These are phyloP conservation scores for Acacia crassicarpa DNA, from an alignment of 306 rosid species.

Conservation along the genomic window DNA sequence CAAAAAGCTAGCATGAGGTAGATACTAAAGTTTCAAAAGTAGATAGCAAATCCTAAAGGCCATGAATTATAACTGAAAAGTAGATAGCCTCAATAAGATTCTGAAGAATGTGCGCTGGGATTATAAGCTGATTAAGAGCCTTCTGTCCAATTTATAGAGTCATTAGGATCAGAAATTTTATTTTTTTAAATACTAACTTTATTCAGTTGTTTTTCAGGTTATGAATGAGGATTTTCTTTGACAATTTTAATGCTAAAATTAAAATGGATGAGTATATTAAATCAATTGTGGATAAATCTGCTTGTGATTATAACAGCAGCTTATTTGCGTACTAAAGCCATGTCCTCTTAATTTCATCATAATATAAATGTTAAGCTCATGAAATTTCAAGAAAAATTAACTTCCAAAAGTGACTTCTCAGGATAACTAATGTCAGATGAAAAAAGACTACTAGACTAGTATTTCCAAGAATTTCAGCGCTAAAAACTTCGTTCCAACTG, in stretches of 20 bases:
- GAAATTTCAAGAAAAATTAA: slow-evolving; percentile 43
- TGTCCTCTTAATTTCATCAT: slow-evolving; percentile 13
- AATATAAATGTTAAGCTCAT: neutral
- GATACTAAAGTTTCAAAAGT: too few species aligned
- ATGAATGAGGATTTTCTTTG: too few species aligned
- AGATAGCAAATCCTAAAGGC: too few species aligned
- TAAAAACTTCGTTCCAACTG: slow-evolving; percentile 65
- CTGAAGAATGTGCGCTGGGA: too few species aligned
- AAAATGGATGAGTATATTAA: slow-evolving; percentile 23
- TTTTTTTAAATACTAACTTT: too few species aligned
- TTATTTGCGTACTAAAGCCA: slow-evolving; percentile 14
- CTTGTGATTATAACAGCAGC: neutral
- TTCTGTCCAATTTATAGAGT: too few species aligned
- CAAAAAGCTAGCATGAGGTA: too few species aligned
- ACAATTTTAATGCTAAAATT: slow-evolving; percentile 24
- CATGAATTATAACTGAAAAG: too few species aligned
- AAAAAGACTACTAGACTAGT: slow-evolving; percentile 69
- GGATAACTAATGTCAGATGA: slow-evolving; percentile 60
- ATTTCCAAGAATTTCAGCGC: slow-evolving; percentile 92
- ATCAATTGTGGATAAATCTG: neutral
- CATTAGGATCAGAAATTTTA: too few species aligned
- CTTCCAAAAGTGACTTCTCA: slow-evolving; percentile 62
- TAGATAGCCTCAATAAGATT: too few species aligned
- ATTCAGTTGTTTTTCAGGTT: too few species aligned
- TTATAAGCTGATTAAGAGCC: too few species aligned